These are phyloP conservation scores for Lactarius sp. DNA, from an alignment of 768 basidiomycete species.

Conservation along the genomic window DNA sequence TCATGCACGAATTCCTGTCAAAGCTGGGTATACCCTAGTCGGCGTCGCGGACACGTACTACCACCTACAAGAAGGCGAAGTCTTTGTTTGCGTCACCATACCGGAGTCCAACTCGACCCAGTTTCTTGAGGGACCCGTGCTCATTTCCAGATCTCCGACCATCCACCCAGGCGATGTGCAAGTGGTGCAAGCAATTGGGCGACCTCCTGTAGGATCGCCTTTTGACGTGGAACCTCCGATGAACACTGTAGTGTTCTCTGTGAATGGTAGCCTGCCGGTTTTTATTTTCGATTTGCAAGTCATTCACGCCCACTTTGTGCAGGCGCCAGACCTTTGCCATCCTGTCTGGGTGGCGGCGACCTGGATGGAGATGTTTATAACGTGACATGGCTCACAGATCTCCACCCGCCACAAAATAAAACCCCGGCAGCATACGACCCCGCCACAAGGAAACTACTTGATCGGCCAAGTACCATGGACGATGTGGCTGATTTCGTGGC, in stretches of 20 bases:
- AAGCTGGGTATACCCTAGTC: conserved; percentile 59
- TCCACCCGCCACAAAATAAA: conserved; percentile 30
- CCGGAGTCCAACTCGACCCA: conserved; percentile 33
- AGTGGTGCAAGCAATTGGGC: conserved; percentile 54
- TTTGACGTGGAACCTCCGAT: conserved; percentile 46
- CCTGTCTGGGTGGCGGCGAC: conserved; percentile 64
- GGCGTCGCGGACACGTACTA: conserved; percentile 65
- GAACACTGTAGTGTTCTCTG: conserved; percentile 66
- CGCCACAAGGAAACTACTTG: conserved; percentile 42
- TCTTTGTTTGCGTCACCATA: conserved; percentile 56
- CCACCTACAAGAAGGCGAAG: conserved; percentile 47
- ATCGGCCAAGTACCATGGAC: conserved; percentile 48
- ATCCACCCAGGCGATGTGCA: conserved; percentile 69
- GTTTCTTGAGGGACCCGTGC: conserved; percentile 50
- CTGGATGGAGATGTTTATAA: conserved; percentile 63
- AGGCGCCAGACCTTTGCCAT: conserved; percentile 58
- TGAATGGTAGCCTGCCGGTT: conserved; percentile 39
- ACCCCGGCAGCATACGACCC: conserved; percentile 47
- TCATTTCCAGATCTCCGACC: conserved; percentile 61
- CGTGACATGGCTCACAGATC: conserved; percentile 29
- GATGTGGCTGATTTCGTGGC: conserved; percentile 68
- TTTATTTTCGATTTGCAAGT: background rate
- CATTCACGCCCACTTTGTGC: background rate
- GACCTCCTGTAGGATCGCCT: conserved; percentile 49
- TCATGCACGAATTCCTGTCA: conserved; percentile 60